Base-by-base conservation (phyloP, 208 protist genomes). In the Acanthamoeba rhysodes region DNA sequence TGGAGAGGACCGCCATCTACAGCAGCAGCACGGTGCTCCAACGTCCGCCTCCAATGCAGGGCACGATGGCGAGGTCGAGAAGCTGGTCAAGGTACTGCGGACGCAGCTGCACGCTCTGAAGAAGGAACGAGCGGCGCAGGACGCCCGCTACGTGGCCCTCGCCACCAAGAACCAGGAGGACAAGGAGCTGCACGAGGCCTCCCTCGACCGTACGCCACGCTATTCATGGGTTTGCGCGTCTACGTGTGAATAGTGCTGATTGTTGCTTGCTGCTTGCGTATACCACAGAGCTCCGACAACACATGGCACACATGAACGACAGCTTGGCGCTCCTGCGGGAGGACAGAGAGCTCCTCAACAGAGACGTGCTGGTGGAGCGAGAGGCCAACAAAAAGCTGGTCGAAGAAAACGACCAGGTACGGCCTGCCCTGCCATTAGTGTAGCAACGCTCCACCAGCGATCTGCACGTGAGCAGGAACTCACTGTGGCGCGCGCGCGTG, bases 261-360 rank as follows among this genome's bases (percentile, higher is more conserved):
- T 37, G n/a, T 55, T 4, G 50, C 4, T 2, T 12, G n/a, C n/a
- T n/a, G n/a, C n/a, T n/a, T n/a, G n/a, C n/a, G n/a, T n/a, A n/a
- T n/a, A n/a, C n/a, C n/a, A n/a, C n/a, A n/a, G 84, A 90, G 57
- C 84, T 90, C 29, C 84, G 57, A 27, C 41, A 90, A 32, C 84
- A 45, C 84, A 66, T 90, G 55, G 57, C 84, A 5, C 41, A 66
- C 29, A 32, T 90, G 57, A 90, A 90, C 84, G 57, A 90, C 57
- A 70, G 29, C 27, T 10, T 90, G 41, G 48, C 34, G 48, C 84
- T 90, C 7, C 55, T 90, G 53, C 20, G 84, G 5, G 55, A 90
- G 84, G 84, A 90, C 57, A 62, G 84, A 32, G 55, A 90, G 57
- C 6, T 90, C 8, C 84, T 90, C 29, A 68, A 90, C 32, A 16